phyloP scores from a whole-genome alignment of 2,329 filamentous ascomycete genomes.

The Penicillium sp. region DNA sequence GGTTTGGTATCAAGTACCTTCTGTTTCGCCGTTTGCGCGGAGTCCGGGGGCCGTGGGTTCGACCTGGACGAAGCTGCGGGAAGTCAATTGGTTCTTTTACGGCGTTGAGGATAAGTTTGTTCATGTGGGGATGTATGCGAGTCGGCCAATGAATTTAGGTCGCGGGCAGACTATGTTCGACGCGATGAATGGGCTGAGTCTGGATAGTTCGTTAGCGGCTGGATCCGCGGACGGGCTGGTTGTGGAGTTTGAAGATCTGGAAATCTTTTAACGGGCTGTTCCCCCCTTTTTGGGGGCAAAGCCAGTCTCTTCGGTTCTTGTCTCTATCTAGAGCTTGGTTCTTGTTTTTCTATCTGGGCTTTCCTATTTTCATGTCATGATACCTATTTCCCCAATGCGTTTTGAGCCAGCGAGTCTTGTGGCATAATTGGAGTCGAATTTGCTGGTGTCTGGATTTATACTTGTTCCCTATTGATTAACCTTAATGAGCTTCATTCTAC shows the following conservation, averaged over 20 bases:
- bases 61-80: conserved; percentile 57
- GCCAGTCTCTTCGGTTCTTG: too few relatives aligned
- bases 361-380: conserved; percentile 3
- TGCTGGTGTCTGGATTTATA: background rate
- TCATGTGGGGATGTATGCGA: conserved; percentile 59
- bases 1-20: conserved; percentile 56
- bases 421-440: conserved; percentile 23
- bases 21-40: conserved; percentile 30
- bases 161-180: conserved; percentile 40
- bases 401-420: conserved; percentile 21
- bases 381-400: conserved; percentile 20
- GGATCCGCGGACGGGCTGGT: conserved; percentile 41
- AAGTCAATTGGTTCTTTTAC: conserved; percentile 63
- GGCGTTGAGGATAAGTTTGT: conserved; percentile 59
- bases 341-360: too few relatives aligned
- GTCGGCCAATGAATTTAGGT: conserved; percentile 51
- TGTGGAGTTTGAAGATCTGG: conserved; percentile 52
- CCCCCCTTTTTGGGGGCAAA: conserved; percentile 27
- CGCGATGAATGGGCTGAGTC: conserved; percentile 35
- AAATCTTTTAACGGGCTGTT: conserved; percentile 44
- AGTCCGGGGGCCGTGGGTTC: conserved; percentile 42
- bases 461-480: background rate
- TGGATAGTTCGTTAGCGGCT: conserved; percentile 21
- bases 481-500: background rate
- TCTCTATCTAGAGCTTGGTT: too few relatives aligned